phyloP scores from a whole-genome alignment of 2,329 filamentous ascomycete species.

The Alternaria ventricosa region DNA sequence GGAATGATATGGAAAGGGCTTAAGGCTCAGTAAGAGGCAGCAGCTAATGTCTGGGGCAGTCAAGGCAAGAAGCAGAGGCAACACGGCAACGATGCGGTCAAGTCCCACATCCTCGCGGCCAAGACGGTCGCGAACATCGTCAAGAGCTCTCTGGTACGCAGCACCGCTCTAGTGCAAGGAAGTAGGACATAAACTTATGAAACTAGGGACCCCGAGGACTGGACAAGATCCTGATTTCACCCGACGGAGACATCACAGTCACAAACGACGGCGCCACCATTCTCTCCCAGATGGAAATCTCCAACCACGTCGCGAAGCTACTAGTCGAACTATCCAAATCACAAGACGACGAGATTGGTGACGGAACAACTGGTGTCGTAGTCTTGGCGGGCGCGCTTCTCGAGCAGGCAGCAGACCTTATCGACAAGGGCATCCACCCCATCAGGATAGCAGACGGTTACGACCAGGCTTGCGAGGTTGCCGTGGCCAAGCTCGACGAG shows the following conservation, averaged over 20 bases:
- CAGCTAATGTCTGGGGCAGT: constrained; percentile 57
- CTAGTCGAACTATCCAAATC: constrained; percentile 97
- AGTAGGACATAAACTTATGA: constrained; percentile 13
- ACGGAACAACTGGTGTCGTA: constrained; percentile 97
- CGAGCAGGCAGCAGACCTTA: constrained; percentile 95
- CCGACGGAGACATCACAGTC: constrained; percentile 98
- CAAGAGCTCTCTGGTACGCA: constrained; percentile 82
- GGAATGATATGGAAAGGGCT: background rate
- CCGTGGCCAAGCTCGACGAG: constrained; percentile 86
- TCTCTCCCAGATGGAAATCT: constrained; percentile 95
- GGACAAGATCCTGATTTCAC: constrained; percentile 98
- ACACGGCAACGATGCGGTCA: constrained; percentile 95
- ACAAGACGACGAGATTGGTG: constrained; percentile 98
- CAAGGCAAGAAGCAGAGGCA: constrained; percentile 98
- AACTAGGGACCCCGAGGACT: constrained; percentile 83
- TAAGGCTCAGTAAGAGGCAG: constrained; percentile 6
- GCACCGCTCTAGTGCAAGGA: background rate
- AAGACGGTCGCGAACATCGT: constrained; percentile 96
- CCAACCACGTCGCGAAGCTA: constrained; percentile 97
- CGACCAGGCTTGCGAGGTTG: constrained; percentile 96
- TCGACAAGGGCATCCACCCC: constrained; percentile 99
- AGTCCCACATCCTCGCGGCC: constrained; percentile 96
- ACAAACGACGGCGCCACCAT: constrained; percentile 99
- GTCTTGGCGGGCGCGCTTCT: constrained; percentile 92
- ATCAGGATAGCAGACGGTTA: constrained; percentile 99